Evolutionary conservation across 148 eudicot species (phyloP), one percentile per base, ranked within the genome.

Genomic region (Silene latifolia): DNA sequence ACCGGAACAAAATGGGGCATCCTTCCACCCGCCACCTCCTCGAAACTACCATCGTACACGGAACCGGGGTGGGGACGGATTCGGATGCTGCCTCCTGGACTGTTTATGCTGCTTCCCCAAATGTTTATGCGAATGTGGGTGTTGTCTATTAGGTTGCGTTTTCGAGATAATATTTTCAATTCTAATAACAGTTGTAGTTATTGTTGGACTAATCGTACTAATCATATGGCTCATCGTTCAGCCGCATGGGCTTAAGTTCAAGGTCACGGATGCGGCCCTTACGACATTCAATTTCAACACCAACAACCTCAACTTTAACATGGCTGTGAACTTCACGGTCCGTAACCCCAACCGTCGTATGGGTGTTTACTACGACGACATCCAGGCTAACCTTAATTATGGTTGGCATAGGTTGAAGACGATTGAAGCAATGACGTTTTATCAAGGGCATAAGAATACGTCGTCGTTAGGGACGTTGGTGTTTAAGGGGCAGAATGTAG

Each of bases 331-430:
- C 42, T 58, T 93, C 78, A 82, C 85, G 53, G 79, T 85, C 24
- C 85, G 98, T 0, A 93, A 93, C 83, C 98, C 98, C 0, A 93
- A 91, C 81, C 76, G 71, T 8, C 86, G 81, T 56, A 77, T 92
- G 58, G 89, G 90, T 0, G 78, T 92, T 54, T 89, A 92, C 85
- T 92, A 92, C 80, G 90, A 92, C 75, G 25, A 42, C 0, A 71
- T 92, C 53, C 86, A 87, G 64, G 89, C 87, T 0, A 77, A 86
- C 19, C 86, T 80, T 3, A 72, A 72, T 0, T 92, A 88, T 73
- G 69, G 72, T 2, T 89, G 72, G 2, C 80, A 87, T 68, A 72
- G 93, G 12, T 82, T 91, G 70, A 65, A 14, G 6, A n/a, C 76
- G 13, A 20, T 7, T 5, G 12, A 71, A 0, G 39, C 82, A 69